phyloP scores from a whole-genome alignment of 805 yeast genomes.

The Gaillardinia entomophila region DNA sequence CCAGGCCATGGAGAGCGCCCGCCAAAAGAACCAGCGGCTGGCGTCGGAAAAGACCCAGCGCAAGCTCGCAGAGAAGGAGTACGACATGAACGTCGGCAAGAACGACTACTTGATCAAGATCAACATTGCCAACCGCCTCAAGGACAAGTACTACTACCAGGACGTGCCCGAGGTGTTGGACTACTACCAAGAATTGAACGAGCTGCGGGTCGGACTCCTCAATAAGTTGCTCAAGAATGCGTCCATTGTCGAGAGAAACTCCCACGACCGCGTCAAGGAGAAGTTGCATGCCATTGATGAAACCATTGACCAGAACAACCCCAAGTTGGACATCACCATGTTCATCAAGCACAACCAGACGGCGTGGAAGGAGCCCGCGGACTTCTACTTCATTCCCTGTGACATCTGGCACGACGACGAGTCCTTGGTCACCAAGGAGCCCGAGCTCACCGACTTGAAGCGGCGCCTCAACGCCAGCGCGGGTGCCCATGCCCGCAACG shows the following conservation, averaged over 20 bases:
- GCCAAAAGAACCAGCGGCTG: conserved; percentile 65
- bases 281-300: conserved; percentile 46
- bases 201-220: conserved; percentile 63
- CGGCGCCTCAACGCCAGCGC: conserved; percentile 40
- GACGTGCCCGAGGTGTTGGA: conserved; percentile 90
- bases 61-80: conserved; percentile 55
- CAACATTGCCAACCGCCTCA: conserved; percentile 80
- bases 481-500: conserved; percentile 32
- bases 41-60: conserved; percentile 44
- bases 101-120: conserved; percentile 77
- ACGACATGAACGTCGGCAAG: conserved; percentile 84
- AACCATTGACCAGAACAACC: conserved; percentile 64
- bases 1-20: conserved; percentile 69
- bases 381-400: conserved; percentile 80
- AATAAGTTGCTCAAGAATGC: conserved; percentile 68
- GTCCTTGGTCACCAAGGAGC: conserved; percentile 51
- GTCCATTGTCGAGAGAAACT: conserved; percentile 48
- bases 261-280: conserved; percentile 41
- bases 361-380: conserved; percentile 81
- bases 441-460: conserved; percentile 53
- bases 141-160: conserved; percentile 89
- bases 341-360: conserved; percentile 78
- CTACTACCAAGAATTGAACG: conserved; percentile 76
- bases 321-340: conserved; percentile 79
- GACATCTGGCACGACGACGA: conserved; percentile 98